Evolutionary conservation across 768 basidiomycete genomes (phyloP).

Genomic region (Russula vinacea): DNA sequence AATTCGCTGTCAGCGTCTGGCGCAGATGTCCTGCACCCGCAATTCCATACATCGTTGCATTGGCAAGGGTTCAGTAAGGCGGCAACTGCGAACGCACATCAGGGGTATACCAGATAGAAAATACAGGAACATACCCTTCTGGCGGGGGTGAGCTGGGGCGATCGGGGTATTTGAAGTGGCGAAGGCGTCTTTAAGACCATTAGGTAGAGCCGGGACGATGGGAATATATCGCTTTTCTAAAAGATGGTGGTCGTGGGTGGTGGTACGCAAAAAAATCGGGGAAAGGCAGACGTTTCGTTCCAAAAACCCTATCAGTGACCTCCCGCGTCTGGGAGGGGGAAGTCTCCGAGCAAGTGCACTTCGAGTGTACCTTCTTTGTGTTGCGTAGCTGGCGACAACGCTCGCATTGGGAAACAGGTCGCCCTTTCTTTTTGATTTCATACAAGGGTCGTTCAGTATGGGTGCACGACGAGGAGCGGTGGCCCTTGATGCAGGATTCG

Average conservation of each 20-base stretch:
- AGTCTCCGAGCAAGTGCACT: slow-evolving; percentile 30
- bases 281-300: slow-evolving; percentile 29
- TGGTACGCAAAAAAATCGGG: not conserved
- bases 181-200: slow-evolving; percentile 29
- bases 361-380: slow-evolving; percentile 29
- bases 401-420: slow-evolving; percentile 31
- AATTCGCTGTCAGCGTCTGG: slow-evolving; percentile 9
- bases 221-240: slow-evolving; percentile 32
- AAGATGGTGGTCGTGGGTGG: not conserved
- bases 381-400: slow-evolving; percentile 29
- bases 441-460: slow-evolving; percentile 30
- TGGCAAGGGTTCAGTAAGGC: slow-evolving; percentile 29
- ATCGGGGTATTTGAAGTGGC: slow-evolving; percentile 3
- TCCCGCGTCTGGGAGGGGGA: slow-evolving; percentile 13
- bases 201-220: slow-evolving; percentile 29
- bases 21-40: slow-evolving; percentile 16
- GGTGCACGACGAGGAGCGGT: slow-evolving; percentile 30
- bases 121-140: slow-evolving; percentile 21
- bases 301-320: slow-evolving; percentile 26
- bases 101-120: not conserved
- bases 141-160: slow-evolving; percentile 26
- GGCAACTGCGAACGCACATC: slow-evolving; percentile 16
- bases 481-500: slow-evolving; percentile 32
- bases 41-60: slow-evolving; percentile 26
- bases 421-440: slow-evolving; percentile 31